Base-by-base conservation (phyloP, 2,329 filamentous ascomycete species). In the Emergomyces orientalis region DNA sequence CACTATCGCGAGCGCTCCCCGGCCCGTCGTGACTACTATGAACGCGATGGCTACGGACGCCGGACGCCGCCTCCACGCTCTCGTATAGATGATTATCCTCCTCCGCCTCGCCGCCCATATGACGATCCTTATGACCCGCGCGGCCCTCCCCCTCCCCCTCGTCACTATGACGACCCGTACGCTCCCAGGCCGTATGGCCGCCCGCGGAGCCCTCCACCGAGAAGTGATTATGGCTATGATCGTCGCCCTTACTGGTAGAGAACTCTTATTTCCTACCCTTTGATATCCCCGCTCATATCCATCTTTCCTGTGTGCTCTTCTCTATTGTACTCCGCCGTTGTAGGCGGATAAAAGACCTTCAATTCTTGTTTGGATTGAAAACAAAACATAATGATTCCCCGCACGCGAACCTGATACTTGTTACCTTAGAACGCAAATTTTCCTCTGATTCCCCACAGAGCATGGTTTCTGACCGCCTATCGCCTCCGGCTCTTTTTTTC, bases 1-100 rank as follows among this genome's bases (percentile, higher is more conserved):
- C 85, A 89, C 67, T 96, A 96, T 77, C 91, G 93, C 73, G 91
- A 95, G 72, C 87, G 92, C 70, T 93, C 90, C 71, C 82, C 84
- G 56, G 88, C 88, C 63, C 82, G 88, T 64, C 88, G 90, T 69
- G 89, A 93, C 65, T 96, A 96, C 78, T 96, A 97, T 77, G 88
- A 90, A 56, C 90, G 93, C 67, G 86, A 88, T 72, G 81, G 82
- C 68, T 86, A 89, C 69, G 85, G 88, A 59, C 91, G 92, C 71
- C 88, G 90, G 63, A 91, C 90, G 63, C 90, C 91, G 65, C 88
- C 89, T 67, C 81, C 80, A 27, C 87, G 88, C 54, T 62, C 65
- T 54, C 66, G 66, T 34, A 81, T 89, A 66, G 88, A 92, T 65
- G 91, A 96, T 71, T 94, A 96, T 69, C 79, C 79, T 61, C 75